These are phyloP conservation scores for Lepiota venenata DNA, from an alignment of 768 basidiomycete species.

Conservation along the genomic window DNA sequence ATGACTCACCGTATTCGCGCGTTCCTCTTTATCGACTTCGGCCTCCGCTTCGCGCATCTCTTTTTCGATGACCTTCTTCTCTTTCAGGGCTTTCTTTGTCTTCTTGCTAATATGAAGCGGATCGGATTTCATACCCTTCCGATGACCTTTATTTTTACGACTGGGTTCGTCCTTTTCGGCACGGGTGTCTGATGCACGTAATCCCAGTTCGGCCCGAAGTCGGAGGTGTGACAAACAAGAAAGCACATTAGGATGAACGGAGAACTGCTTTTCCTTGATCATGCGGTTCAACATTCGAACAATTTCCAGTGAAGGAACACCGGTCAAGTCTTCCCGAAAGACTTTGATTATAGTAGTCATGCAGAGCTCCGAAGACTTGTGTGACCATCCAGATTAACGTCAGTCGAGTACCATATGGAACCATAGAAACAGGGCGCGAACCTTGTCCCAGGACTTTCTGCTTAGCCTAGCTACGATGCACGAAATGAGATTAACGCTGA, in stretches of 20 bases:
- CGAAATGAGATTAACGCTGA: conserved; percentile 88
- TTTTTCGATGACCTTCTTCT: conserved; percentile 85
- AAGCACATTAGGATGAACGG: conserved; percentile 86
- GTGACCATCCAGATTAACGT: conserved; percentile 13
- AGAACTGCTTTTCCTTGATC: conserved; percentile 91
- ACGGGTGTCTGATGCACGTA: conserved; percentile 71
- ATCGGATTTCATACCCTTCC: conserved; percentile 57
- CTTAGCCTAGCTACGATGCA: conserved; percentile 81
- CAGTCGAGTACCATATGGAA: neutral
- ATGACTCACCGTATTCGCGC: conserved; percentile 67
- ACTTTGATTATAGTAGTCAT: conserved; percentile 77
- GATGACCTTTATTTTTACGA: conserved; percentile 41
- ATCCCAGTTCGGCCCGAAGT: conserved; percentile 79
- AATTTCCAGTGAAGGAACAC: conserved; percentile 78
- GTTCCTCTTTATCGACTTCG: conserved; percentile 89
- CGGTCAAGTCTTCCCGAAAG: conserved; percentile 80
- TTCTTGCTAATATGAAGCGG: conserved; percentile 90
- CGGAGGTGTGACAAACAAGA: conserved; percentile 83
- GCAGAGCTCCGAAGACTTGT: conserved; percentile 82
- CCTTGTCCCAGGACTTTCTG: conserved; percentile 86
- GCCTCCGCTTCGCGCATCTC: conserved; percentile 95
- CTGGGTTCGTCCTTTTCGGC: conserved; percentile 48
- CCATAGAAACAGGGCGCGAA: conserved; percentile 32
- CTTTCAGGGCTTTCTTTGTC: conserved; percentile 78
- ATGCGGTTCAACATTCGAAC: conserved; percentile 92